These are phyloP conservation scores for Lathyrus aphaca DNA, from an alignment of 306 rosid species.

Conservation along the genomic window DNA sequence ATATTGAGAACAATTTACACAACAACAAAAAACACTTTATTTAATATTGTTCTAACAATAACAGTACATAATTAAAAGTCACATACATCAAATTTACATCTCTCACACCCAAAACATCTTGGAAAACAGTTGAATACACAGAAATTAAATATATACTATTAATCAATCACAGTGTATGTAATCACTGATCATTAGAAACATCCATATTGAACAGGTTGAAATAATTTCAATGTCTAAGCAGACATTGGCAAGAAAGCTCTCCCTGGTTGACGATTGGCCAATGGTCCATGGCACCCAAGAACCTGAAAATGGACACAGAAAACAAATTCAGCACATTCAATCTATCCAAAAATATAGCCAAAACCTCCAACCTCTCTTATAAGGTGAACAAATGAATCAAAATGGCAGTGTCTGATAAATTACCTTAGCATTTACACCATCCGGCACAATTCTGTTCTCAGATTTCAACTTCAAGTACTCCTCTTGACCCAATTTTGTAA, in stretches of 20 bases:
- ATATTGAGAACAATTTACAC: not conserved
- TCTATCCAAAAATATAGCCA: not conserved
- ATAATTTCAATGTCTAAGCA: constrained; percentile 34
- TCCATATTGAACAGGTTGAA: not conserved
- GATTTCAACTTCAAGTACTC: constrained; percentile 69
- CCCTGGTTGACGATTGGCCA: constrained; percentile 71
- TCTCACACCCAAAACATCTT: not conserved
- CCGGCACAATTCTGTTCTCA: constrained; percentile 63
- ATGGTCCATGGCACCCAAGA: constrained; percentile 85
- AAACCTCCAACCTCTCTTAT: not conserved
- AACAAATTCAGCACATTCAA: not conserved
- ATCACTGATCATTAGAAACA: constrained; percentile 1
- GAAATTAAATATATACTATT: not conserved
- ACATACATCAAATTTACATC: constrained; percentile 27
- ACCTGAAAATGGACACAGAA: constrained; percentile 45
- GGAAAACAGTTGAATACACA: not conserved
- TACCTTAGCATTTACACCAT: constrained; percentile 83
- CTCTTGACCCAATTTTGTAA: constrained; percentile 66
- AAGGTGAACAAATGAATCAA: not conserved
- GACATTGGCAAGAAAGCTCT: constrained; percentile 62
- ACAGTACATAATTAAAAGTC: not conserved
- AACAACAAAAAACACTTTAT: not conserved
- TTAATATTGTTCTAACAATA: not conserved
- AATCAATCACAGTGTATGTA: not conserved
- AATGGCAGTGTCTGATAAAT: too few relatives aligned